A percentile compares a stretch with the other conserved stretches of the same genome.
Evolutionary conservation across 2,329 filamentous ascomycete genomes (phyloP).

Genomic region (Aspergillus ustus): DNA sequence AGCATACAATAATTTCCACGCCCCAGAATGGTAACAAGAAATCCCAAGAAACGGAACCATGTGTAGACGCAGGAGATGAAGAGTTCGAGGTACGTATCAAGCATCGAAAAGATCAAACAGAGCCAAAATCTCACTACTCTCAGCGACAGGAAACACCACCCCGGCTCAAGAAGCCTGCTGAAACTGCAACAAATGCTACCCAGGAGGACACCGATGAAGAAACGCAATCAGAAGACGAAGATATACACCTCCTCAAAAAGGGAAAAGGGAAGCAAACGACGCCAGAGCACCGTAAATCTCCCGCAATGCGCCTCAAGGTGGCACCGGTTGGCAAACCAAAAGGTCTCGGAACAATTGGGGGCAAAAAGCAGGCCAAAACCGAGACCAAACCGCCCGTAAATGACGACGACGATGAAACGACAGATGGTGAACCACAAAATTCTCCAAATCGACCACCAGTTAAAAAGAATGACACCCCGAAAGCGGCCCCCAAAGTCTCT

Average conservation of each 20-base stretch:
- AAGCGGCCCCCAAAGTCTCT: constrained; percentile 6
- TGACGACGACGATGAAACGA: constrained; percentile 12
- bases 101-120: background rate
- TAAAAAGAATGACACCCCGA: constrained; percentile 5
- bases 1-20: constrained; percentile 1
- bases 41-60: background rate
- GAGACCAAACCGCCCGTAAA: background rate
- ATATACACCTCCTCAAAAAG: background rate
- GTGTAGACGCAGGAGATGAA: constrained; percentile 31
- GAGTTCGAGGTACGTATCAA: constrained; percentile 43
- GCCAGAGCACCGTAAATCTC: background rate
- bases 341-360: constrained; percentile 31
- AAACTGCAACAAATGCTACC: constrained; percentile 8
- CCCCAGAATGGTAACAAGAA: constrained; percentile 10
- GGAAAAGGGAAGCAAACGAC: background rate
- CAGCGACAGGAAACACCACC: constrained; percentile 45
- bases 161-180: constrained; percentile 27
- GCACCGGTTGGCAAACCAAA: constrained; percentile 15
- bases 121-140: constrained; percentile 12
- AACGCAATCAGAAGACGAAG: constrained; percentile 20
- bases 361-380: constrained; percentile 19
- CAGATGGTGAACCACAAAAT: constrained; percentile 3
- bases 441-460: background rate
- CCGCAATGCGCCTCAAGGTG: constrained; percentile 11
- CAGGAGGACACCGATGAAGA: constrained; percentile 14